A percentile compares a stretch with the other conserved stretches of the same genome.
phyloP scores from a whole-genome alignment of 2,329 filamentous ascomycete species.

The Aureobasidium sp. region DNA sequence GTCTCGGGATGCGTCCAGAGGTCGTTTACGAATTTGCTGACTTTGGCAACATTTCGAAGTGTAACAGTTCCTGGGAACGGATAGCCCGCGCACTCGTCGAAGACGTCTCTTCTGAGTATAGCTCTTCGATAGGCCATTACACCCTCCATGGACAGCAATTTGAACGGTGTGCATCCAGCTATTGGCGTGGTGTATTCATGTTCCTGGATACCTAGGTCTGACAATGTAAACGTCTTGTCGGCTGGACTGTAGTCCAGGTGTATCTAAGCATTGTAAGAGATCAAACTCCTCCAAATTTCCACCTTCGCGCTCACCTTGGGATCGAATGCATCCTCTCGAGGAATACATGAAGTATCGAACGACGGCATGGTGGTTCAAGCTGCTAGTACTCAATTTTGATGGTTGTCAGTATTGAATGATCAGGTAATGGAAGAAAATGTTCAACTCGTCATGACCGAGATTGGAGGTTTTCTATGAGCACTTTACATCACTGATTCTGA shows the following conservation, averaged over 20 bases:
- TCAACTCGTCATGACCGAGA: too few relatives aligned
- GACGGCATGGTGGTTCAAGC: not conserved
- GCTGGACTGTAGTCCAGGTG: not conserved
- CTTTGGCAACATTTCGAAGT: not conserved
- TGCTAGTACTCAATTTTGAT: too few relatives aligned
- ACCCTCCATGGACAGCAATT: not conserved
- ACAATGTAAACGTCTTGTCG: not conserved
- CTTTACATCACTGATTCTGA: not conserved
- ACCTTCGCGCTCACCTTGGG: not conserved
- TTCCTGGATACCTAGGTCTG: not conserved
- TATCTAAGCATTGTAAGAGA: not conserved
- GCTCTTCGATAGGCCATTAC: not conserved
- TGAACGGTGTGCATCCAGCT: not conserved
- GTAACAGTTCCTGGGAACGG: not conserved
- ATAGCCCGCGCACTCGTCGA: not conserved
- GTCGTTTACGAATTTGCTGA: not conserved
- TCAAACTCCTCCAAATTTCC: too few relatives aligned
- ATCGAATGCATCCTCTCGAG: not conserved
- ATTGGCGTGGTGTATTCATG: not conserved
- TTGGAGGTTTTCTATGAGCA: too few relatives aligned
- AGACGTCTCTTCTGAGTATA: not conserved
- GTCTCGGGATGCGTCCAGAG: not conserved
- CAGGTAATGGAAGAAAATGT: too few relatives aligned
- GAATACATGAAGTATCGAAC: not conserved
- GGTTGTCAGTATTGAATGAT: too few relatives aligned